A percentile compares a stretch with the other conserved stretches of the same genome.
These are phyloP conservation scores for Rhodotorula glutinis DNA, from an alignment of 1,284 basidiomycete genomes.

Conservation along the genomic window DNA sequence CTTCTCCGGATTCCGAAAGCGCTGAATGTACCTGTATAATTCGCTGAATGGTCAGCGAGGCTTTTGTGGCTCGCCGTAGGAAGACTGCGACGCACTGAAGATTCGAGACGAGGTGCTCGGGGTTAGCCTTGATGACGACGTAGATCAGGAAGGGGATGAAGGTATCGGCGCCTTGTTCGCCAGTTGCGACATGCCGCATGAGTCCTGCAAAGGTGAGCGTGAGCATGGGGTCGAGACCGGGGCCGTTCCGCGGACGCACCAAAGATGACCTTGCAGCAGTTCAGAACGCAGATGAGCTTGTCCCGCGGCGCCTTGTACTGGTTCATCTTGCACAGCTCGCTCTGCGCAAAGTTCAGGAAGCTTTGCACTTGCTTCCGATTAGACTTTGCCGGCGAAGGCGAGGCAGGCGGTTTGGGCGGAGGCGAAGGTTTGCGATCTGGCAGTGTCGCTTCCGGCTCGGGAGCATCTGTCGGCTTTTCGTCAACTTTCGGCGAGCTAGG, in stretches of 20 bases:
- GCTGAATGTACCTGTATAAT: constrained; percentile 75
- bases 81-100: constrained; percentile 65
- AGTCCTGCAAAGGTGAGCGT: constrained; percentile 57
- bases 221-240: fast-evolving
- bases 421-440: background rate
- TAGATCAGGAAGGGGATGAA: constrained; percentile 95
- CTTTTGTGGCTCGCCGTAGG: too few species aligned
- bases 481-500: background rate
- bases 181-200: constrained; percentile 68
- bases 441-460: background rate
- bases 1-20: constrained; percentile 85
- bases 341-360: constrained; percentile 89
- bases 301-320: constrained; percentile 98
- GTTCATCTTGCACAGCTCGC: constrained; percentile 95
- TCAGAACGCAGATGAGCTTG: constrained; percentile 95
- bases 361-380: constrained; percentile 55
- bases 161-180: constrained; percentile 64
- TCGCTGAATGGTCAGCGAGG: background rate
- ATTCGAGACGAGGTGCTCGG: constrained; percentile 88
- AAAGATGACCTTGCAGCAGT: constrained; percentile 99
- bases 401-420: background rate
- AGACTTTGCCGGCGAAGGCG: constrained; percentile 4
- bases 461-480: background rate
- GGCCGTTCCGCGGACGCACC: constrained; percentile 56
- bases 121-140: constrained; percentile 89